Evolutionary conservation across 2,329 filamentous ascomycete species (phyloP).

Genomic region (Rutstroemia sp.): DNA sequence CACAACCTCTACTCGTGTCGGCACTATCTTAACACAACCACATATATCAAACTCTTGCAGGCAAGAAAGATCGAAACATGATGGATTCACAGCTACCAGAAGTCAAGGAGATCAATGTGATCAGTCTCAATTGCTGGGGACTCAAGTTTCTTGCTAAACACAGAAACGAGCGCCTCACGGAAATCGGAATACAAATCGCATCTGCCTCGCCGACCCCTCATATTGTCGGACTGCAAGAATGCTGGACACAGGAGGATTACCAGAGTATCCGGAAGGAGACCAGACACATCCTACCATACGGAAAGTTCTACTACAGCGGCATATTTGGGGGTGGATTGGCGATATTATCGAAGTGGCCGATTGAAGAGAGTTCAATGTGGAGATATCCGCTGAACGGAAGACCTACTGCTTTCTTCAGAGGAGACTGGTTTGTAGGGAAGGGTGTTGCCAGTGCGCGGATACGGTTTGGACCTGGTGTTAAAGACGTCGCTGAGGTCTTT

Average conservation of each 20-base stretch:
- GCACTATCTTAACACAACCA: no score
- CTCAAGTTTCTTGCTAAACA: slow-evolving; percentile 78
- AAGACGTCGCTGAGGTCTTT: slow-evolving; percentile 78
- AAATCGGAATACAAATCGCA: slow-evolving; percentile 79
- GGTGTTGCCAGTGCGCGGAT: slow-evolving; percentile 81
- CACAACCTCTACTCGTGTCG: no score
- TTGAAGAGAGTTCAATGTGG: slow-evolving; percentile 81
- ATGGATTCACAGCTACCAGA: not conserved
- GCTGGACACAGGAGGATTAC: slow-evolving; percentile 85
- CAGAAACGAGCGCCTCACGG: slow-evolving; percentile 67
- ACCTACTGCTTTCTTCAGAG: slow-evolving; percentile 87
- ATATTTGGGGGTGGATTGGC: slow-evolving; percentile 84
- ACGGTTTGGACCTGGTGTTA: slow-evolving; percentile 54
- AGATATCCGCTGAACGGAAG: slow-evolving; percentile 87
- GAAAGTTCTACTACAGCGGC: slow-evolving; percentile 87
- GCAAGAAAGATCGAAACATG: not conserved
- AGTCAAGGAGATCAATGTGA: slow-evolving; percentile 56
- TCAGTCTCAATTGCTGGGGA: slow-evolving; percentile 96
- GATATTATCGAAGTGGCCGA: slow-evolving; percentile 86
- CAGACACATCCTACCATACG: slow-evolving; percentile 69
- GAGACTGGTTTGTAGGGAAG: slow-evolving; percentile 96
- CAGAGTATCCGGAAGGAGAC: slow-evolving; percentile 68
- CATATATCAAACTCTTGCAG: no score
- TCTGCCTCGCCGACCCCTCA: slow-evolving; percentile 60
- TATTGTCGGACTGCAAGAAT: slow-evolving; percentile 92